These are phyloP conservation scores for Zygosaccharomyces bisporus DNA, from an alignment of 805 yeast species.

Conservation along the genomic window DNA sequence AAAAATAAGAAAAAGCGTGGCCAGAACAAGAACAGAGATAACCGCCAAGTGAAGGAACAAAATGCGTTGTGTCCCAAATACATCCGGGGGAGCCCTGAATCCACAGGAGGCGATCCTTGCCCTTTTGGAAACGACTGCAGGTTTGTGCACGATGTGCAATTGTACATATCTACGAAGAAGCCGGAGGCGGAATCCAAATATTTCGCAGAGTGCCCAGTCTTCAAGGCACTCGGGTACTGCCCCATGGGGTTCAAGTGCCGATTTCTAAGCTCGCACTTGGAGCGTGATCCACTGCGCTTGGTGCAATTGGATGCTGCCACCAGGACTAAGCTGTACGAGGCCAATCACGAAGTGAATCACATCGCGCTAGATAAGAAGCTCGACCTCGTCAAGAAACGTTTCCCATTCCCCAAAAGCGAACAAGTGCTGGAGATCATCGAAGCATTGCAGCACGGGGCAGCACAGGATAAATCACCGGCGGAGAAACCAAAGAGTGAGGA, in stretches of 20 bases:
- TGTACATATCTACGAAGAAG: conserved; percentile 62
- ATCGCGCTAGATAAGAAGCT: conserved; percentile 43
- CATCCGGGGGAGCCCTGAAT: conserved; percentile 46
- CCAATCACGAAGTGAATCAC: conserved; percentile 61
- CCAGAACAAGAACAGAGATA: conserved; percentile 78
- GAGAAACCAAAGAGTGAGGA: conserved; percentile 21
- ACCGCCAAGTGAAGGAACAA: conserved; percentile 62
- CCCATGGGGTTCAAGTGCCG: conserved; percentile 91
- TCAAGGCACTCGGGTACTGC: conserved; percentile 76
- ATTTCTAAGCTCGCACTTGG: conserved; percentile 74
- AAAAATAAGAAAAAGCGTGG: conserved; percentile 58
- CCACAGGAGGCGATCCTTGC: conserved; percentile 41
- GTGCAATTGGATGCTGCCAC: conserved; percentile 43
- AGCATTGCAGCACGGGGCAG: conserved; percentile 44
- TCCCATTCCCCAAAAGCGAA: conserved; percentile 55
- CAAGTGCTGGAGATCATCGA: conserved; percentile 62
- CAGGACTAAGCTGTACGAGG: conserved; percentile 23
- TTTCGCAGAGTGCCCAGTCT: conserved; percentile 68
- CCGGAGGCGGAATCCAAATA: conserved; percentile 60
- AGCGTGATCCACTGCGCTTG: conserved; percentile 39
- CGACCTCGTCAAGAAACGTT: conserved; percentile 47
- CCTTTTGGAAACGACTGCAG: conserved; percentile 72
- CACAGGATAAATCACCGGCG: conserved; percentile 34
- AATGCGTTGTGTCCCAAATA: conserved; percentile 62
- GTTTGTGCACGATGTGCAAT: conserved; percentile 67